Conservation (phyloP, 1,284 basidiomycete species). For the Puccinia sorghi region DNA sequence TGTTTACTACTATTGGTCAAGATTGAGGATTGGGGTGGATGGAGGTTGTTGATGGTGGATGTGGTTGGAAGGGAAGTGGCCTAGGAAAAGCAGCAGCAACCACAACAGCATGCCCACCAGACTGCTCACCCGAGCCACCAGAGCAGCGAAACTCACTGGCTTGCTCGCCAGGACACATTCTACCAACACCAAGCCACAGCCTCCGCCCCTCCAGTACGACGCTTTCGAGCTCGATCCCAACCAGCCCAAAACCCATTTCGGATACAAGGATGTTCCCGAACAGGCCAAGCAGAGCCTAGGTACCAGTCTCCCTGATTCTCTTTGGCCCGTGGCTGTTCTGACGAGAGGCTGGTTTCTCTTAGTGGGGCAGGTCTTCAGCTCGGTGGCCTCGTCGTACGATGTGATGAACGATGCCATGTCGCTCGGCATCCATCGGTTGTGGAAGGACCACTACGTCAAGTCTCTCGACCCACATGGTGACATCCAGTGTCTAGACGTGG, state of each 20-base stretch:
- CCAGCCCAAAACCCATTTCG: conserved; percentile 75
- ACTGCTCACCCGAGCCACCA: neutral
- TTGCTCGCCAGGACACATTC: neutral
- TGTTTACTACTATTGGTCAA: no score
- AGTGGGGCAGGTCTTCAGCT: conserved; percentile 91
- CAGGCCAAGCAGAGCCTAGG: conserved; percentile 67
- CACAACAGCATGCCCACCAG: neutral
- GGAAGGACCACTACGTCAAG: conserved; percentile 92
- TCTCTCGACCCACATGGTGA: conserved; percentile 70
- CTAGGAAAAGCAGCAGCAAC: no score
- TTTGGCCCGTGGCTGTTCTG: neutral
- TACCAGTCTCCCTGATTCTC: conserved; percentile 53
- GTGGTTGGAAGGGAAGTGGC: no score
- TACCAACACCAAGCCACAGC: neutral
- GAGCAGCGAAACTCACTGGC: neutral
- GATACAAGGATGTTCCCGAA: conserved; percentile 82
- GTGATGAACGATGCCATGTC: conserved; percentile 99
- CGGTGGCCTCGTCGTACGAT: conserved; percentile 93
- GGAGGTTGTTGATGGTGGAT: no score
- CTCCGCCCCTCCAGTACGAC: neutral
- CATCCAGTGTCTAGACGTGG: conserved; percentile 82
- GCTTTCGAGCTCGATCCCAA: neutral
- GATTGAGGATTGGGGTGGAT: no score
- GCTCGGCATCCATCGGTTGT: conserved; percentile 89
- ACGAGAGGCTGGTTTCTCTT: no score